These are phyloP conservation scores for Xerocomus brunneocitrinus DNA, from an alignment of 768 basidiomycete species.

Conservation along the genomic window DNA sequence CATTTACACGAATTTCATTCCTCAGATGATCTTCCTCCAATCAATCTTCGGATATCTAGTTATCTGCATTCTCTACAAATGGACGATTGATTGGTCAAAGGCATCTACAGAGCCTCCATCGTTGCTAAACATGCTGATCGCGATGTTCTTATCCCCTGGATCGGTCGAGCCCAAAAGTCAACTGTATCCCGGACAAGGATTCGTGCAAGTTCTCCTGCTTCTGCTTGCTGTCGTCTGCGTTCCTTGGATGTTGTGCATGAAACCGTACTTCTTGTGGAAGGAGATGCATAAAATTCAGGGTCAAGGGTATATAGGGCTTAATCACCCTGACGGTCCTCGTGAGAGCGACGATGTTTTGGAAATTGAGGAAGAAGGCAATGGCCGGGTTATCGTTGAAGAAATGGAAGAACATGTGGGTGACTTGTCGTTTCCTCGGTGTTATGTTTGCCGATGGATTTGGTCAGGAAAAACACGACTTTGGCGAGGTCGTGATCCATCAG, in stretches of 20 bases:
- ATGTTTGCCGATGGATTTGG: conserved; percentile 7
- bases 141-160: conserved; percentile 93
- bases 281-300: conserved; percentile 80
- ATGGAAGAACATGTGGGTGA: conserved; percentile 66
- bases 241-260: conserved; percentile 89
- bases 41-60: conserved; percentile 97
- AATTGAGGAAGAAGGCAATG: conserved; percentile 79
- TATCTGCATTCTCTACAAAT: conserved; percentile 94
- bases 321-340: conserved; percentile 51
- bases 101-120: conserved; percentile 73
- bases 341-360: conserved; percentile 61
- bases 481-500: conserved; percentile 95
- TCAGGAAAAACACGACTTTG: conserved; percentile 84
- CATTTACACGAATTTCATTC: conserved; percentile 93
- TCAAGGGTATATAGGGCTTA: conserved; percentile 78
- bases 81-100: conserved; percentile 87
- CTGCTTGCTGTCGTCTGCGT: conserved; percentile 81
- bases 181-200: conserved; percentile 84
- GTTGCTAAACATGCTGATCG: conserved; percentile 91
- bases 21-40: conserved; percentile 95
- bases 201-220: conserved; percentile 76
- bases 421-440: conserved; percentile 7
- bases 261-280: conserved; percentile 89
- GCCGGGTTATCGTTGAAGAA: conserved; percentile 67
- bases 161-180: conserved; percentile 61